Conservation (phyloP, 352 stramenopile species). For the Pythium phragmiticola region DNA sequence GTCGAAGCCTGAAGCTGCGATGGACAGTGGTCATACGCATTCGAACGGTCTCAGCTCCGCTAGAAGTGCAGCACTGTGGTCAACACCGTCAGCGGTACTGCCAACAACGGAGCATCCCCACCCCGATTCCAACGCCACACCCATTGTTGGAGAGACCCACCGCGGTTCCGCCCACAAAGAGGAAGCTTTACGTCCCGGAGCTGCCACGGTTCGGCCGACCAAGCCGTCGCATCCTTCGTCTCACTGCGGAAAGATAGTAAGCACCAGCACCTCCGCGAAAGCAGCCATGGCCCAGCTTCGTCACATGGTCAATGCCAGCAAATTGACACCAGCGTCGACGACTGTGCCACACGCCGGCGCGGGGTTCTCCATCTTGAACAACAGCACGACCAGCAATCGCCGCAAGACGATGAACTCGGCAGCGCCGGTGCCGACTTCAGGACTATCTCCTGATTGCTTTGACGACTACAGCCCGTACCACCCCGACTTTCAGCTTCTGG, state of each 20-base stretch:
- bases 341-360: conserved; percentile 2
- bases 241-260: background rate
- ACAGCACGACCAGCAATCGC: conserved; percentile 4
- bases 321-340: conserved; percentile 3
- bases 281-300: conserved; percentile 22
- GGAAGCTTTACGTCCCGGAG: background rate
- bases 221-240: background rate
- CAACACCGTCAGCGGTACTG: background rate
- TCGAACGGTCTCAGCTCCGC: background rate
- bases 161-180: background rate
- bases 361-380: conserved; percentile 18
- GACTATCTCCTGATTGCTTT: conserved; percentile 50
- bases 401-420: conserved; percentile 12
- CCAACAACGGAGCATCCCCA: background rate
- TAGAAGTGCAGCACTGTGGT: conserved; percentile 16
- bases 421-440: background rate
- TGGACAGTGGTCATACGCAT: background rate
- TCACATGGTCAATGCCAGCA: conserved; percentile 20
- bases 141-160: background rate
- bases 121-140: background rate
- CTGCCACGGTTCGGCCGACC: background rate
- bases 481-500: conserved; percentile 46
- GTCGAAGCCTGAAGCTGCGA: background rate
- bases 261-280: background rate
- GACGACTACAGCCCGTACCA: conserved; percentile 83